Conservation (phyloP, 1,284 basidiomycete genomes). For the Cryptococcus hybrid region DNA sequence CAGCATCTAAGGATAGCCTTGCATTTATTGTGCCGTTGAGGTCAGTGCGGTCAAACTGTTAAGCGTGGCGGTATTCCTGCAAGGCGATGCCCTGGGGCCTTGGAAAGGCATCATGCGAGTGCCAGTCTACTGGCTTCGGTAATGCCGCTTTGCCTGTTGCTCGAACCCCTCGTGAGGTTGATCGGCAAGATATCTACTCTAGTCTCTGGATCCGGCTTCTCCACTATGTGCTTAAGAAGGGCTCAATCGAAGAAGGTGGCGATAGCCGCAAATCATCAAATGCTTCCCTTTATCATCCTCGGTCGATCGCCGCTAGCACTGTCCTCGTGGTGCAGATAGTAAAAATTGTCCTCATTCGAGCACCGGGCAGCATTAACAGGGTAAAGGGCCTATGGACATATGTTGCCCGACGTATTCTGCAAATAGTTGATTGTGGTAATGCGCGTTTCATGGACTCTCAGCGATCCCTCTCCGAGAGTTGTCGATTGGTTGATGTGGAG, state of each 20-base stretch:
- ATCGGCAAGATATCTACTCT: slow-evolving; percentile 53
- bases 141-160: slow-evolving; percentile 60
- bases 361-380: slow-evolving; percentile 36
- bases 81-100: slow-evolving; percentile 58
- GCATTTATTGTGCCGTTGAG: slow-evolving; percentile 57
- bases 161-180: slow-evolving; percentile 59
- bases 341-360: slow-evolving; percentile 66
- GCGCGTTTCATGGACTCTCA: slow-evolving; percentile 17
- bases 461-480: slow-evolving; percentile 15
- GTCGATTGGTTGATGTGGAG: slow-evolving; percentile 75
- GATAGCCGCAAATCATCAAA: background rate
- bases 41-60: slow-evolving; percentile 58
- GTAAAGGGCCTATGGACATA: slow-evolving; percentile 39
- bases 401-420: slow-evolving; percentile 20
- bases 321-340: slow-evolving; percentile 64
- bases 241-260: slow-evolving; percentile 32
- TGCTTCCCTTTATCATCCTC: background rate
- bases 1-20: slow-evolving; percentile 58
- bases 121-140: slow-evolving; percentile 59
- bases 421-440: slow-evolving; percentile 21
- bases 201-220: slow-evolving; percentile 66
- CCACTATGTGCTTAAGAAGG: slow-evolving; percentile 56
- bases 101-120: slow-evolving; percentile 60
- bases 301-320: slow-evolving; percentile 16
- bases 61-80: slow-evolving; percentile 57